phyloP scores from a whole-genome alignment of 2,329 filamentous ascomycete species.

The Ustulina deusta region DNA sequence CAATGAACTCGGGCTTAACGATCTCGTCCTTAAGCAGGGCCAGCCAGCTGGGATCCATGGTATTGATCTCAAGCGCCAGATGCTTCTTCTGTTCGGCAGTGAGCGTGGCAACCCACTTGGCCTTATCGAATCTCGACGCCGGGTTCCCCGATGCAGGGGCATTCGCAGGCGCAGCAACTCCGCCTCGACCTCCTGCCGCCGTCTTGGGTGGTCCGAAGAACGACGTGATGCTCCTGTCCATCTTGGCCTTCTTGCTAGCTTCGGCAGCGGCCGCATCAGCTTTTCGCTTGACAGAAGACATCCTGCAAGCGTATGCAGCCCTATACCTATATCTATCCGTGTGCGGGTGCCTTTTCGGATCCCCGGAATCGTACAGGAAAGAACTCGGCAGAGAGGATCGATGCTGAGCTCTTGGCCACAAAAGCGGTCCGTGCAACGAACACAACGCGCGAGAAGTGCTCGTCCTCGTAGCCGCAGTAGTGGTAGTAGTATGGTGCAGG shows the following conservation, averaged over 20 bases:
- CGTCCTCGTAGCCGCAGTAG: constrained; percentile 11
- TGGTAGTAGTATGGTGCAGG: constrained; percentile 26
- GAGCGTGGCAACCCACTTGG: constrained; percentile 85
- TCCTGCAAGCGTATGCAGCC: constrained; percentile 46
- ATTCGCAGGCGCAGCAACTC: constrained; percentile 32
- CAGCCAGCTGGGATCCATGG: constrained; percentile 91
- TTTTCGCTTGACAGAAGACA: constrained; percentile 76
- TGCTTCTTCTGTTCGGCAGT: constrained; percentile 84
- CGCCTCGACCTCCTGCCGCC: not conserved
- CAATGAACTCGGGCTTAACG: constrained; percentile 80
- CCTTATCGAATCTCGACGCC: constrained; percentile 80
- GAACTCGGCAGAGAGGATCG: not conserved
- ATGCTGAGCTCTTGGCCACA: not conserved
- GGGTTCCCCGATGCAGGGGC: constrained; percentile 45
- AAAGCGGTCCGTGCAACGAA: constrained; percentile 1
- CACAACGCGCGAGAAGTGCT: not conserved
- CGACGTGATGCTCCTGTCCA: constrained; percentile 83
- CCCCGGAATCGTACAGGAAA: not conserved
- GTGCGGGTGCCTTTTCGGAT: not conserved
- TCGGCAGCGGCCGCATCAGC: constrained; percentile 62
- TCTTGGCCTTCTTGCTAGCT: constrained; percentile 79
- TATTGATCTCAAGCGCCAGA: constrained; percentile 90
- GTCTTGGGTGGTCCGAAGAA: constrained; percentile 84
- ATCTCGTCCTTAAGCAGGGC: constrained; percentile 89
- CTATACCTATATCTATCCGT: constrained; percentile 11